These are phyloP conservation scores for Aspergillus calidoustus DNA, from an alignment of 2,329 filamentous ascomycete species.

Conservation along the genomic window DNA sequence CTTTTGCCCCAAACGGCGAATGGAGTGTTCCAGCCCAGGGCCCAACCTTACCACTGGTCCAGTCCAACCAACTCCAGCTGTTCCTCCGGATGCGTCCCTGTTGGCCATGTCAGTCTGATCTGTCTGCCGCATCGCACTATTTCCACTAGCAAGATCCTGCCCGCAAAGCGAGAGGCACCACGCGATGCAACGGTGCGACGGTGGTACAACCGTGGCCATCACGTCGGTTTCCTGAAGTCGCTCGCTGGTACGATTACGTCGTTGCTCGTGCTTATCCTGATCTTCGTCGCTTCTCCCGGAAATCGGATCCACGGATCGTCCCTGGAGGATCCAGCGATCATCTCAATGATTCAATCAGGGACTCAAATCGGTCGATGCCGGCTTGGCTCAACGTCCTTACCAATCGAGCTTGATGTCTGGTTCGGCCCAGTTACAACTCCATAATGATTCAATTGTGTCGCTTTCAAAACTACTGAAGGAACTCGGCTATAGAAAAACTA, in stretches of 20 bases:
- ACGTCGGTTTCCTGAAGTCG: neutral
- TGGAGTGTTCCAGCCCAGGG: neutral
- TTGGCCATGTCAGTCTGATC: constrained; percentile 21
- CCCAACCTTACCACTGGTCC: too few relatives aligned
- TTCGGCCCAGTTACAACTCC: neutral
- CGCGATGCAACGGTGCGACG: constrained; percentile 8
- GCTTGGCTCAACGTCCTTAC: neutral
- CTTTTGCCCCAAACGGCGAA: neutral
- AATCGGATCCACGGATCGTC: constrained; percentile 24
- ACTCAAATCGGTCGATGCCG: neutral
- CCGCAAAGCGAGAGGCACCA: neutral
- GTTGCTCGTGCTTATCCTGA: constrained; percentile 13
- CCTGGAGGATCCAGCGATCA: constrained; percentile 15
- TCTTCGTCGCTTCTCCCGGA: constrained; percentile 10
- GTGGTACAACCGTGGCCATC: neutral
- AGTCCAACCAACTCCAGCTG: neutral
- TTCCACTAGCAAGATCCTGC: constrained; percentile 18
- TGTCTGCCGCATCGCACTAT: constrained; percentile 7
- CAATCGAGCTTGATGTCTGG: neutral
- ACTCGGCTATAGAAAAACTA: constrained; percentile 16
- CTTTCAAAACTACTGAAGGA: constrained; percentile 9
- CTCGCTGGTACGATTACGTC: neutral
- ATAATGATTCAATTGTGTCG: neutral
- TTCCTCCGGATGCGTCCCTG: constrained; percentile 17
- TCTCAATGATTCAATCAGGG: constrained; percentile 5